Evolutionary conservation across 2,329 filamentous ascomycete genomes (phyloP), one percentile per base, ranked within the genome.

Genomic region (Cladosporium velox): DNA sequence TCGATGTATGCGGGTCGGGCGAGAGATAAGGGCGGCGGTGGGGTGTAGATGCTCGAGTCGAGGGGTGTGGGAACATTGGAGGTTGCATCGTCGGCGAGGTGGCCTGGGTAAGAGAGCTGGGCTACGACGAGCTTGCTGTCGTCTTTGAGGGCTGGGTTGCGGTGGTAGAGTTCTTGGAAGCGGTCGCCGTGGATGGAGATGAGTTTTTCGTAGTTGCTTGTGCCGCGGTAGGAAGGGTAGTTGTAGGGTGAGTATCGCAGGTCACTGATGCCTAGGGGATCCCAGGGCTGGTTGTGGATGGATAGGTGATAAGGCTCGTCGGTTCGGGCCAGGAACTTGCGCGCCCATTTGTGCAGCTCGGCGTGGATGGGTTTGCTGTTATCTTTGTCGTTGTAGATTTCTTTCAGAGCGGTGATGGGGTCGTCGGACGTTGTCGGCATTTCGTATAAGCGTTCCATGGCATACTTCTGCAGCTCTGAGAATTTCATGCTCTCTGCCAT

Each of bases 401-500:
- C 74, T 34, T 69, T 66, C n/a, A 81, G 74, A 0, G 76, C 65
- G 7, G 59, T 65, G 30, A 81, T 71, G 12, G 79, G 78, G 58
- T 80, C 75, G 62, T 80, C 77, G 34, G 69, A 66, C 1, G 76
- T 76, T 44, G 70, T 66, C 15, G 69, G 67, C 44, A 77, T 73
- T 0, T 67, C 59, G 61, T 75, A 75, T 49, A 81, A 69, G 1
- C 77, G 72, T 1, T 73, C 58, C 10, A 81, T 68, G 5, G 77
- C 76, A 34, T 77, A 71, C 1, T 58, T 66, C 41, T 74, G 73
- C 41, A 80, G 71, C 55, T 81, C 79, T 15, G 74, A 70, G 64
- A 80, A 80, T 24, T 74, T 71, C 67, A 79, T 73, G 2, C 67
- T 65, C 32, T 67, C 69, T 11, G 75, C 78, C 5, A 78, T 68